Percentiles rank a stretch among this genome's conserved stretches.
These are phyloP conservation scores for Aspergillus sparsus DNA, from an alignment of 495 filamentous ascomycete genomes.

Conservation along the genomic window DNA sequence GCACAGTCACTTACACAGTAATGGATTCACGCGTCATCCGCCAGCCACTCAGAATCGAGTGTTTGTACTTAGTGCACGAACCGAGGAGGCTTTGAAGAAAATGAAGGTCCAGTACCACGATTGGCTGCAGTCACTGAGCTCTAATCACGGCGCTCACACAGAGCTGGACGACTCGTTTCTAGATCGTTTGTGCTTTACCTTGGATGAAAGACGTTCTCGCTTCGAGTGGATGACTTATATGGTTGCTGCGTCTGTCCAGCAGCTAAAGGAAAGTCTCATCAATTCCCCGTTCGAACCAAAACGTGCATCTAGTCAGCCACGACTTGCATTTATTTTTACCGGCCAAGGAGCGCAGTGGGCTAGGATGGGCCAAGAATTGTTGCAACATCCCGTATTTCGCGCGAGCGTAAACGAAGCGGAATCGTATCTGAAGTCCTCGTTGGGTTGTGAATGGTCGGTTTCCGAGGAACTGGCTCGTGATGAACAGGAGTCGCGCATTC, in stretches of 20 bases:
- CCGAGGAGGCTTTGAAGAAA: not conserved
- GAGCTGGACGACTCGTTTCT: slow-evolving; percentile 1
- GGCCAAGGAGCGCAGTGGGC: slow-evolving; percentile 44
- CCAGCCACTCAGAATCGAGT: not conserved
- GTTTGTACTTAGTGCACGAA: not conserved
- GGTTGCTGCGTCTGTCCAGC: not conserved
- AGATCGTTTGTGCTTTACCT: not conserved
- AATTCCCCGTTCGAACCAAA: not conserved
- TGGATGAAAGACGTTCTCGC: not conserved
- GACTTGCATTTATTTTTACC: slow-evolving; percentile 38
- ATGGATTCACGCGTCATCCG: not conserved
- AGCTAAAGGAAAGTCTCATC: not conserved
- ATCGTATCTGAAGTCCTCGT: not conserved
- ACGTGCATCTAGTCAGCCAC: not conserved
- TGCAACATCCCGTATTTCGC: slow-evolving; percentile 27
- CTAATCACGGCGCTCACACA: not conserved
- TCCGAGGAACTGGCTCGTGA: not conserved
- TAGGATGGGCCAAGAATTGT: slow-evolving; percentile 38
- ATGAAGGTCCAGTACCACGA: not conserved
- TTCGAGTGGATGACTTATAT: not conserved
- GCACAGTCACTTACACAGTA: not conserved
- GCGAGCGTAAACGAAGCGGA: slow-evolving; percentile 21
- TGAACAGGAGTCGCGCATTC: slow-evolving; percentile 5
- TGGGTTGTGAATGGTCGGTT: slow-evolving; percentile 3
- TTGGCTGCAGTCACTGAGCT: not conserved